Conservation (phyloP, 768 basidiomycete genomes). For the Albatrellus ellisii region DNA sequence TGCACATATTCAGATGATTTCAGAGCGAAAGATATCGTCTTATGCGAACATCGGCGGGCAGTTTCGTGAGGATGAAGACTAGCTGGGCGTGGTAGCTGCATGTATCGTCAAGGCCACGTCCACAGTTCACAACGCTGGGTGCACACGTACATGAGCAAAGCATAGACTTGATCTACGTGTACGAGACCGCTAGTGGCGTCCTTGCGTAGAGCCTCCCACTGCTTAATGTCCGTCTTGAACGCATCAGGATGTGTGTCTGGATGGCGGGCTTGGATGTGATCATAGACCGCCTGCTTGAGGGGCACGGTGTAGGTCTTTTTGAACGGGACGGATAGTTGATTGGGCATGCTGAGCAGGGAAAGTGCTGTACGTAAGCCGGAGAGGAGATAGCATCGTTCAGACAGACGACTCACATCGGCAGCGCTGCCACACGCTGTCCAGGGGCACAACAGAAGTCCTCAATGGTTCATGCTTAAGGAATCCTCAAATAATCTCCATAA, state of each 20-base stretch:
- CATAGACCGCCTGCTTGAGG: slow-evolving; percentile 40
- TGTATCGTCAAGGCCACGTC: slow-evolving; percentile 7
- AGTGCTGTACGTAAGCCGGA: slow-evolving; percentile 3
- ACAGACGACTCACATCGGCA: too few species aligned
- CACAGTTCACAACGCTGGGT: neutral
- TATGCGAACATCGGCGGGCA: slow-evolving; percentile 63
- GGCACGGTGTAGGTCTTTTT: slow-evolving; percentile 51
- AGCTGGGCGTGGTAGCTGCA: slow-evolving; percentile 87
- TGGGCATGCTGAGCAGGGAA: slow-evolving; percentile 40
- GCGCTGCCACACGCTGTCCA: too few species aligned
- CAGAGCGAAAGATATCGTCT: slow-evolving; percentile 3
- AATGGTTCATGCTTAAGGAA: too few species aligned
- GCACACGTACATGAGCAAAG: slow-evolving; percentile 42
- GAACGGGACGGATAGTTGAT: slow-evolving; percentile 62
- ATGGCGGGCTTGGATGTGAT: slow-evolving; percentile 51
- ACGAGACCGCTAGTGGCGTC: slow-evolving; percentile 36
- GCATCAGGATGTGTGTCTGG: slow-evolving; percentile 72
- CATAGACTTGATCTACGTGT: slow-evolving; percentile 42
- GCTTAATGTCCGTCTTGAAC: slow-evolving; percentile 63
- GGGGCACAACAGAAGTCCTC: too few species aligned
- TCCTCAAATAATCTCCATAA: too few species aligned
- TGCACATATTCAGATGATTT: neutral
- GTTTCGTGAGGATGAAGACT: slow-evolving; percentile 67
- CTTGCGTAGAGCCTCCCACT: slow-evolving; percentile 56
- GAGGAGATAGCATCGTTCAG: too few species aligned